Base-by-base conservation (phyloP, 331 rosid species). In the Acacia pycnantha region DNA sequence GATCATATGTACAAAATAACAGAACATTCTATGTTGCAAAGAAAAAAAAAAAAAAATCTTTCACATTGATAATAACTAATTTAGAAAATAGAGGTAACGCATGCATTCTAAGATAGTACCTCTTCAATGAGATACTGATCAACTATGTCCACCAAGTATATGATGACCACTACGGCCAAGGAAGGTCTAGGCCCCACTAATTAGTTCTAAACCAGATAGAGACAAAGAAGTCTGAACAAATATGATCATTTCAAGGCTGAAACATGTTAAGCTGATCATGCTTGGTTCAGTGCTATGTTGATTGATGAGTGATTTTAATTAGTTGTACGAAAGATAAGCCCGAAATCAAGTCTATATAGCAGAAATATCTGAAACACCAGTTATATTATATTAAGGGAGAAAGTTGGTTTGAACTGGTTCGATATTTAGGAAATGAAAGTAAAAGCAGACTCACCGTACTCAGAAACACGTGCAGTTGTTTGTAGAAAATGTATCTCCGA, bases 361-460 rank as follows among this genome's bases (percentile, higher is more conserved):
- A 56, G 37, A 75, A 75, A 54, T 43, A 43, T 33, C 51, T n/a
- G 79, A 75, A 56, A 75, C 53, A n/a, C 9, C 18, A 35, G 26
- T 21, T n/a, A 18, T 53, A 33, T 54, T 33, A 51, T 73, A 11
- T 51, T 10, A 35, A 74, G 3, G 67, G 48, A 74, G 22, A 75
- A 75, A 53, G 47, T 46, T n/a, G 51, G 13, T 40, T 13, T 22
- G 24, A 56, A 56, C 18, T 48, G 26, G 16, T 46, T 22, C 12
- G 54, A 40, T 37, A 13, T 1, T 56, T 40, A 56, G 69, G 31
- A 54, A 40, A 74, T 13, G 11, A 22, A 56, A 56, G 51, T 69
- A 53, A 74, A 33, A 74, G 47, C 31, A 51, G 76, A 26, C 59
- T 46, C 33, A 72, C 76, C 41, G 75, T 70, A 70, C 74, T 44